These are phyloP conservation scores for Fusarium illudens DNA, from an alignment of 2,329 filamentous ascomycete species.

Conservation along the genomic window DNA sequence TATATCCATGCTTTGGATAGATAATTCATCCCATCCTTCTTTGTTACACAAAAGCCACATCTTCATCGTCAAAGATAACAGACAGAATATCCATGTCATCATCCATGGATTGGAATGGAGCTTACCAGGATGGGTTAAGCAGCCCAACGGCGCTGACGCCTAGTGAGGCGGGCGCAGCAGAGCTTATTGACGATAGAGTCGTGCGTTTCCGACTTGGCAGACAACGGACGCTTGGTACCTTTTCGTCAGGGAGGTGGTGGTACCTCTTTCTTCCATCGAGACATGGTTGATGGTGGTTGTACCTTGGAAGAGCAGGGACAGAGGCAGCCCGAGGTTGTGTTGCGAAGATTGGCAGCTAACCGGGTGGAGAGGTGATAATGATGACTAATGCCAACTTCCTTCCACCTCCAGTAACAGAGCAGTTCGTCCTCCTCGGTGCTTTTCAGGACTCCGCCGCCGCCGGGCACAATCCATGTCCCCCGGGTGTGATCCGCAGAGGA, in stretches of 20 bases:
- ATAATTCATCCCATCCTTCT: neutral
- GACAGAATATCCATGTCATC: neutral
- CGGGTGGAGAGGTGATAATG: neutral
- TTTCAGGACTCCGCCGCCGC: conserved; percentile 18
- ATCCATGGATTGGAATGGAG: conserved; percentile 13
- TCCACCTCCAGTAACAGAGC: neutral
- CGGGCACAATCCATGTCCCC: neutral
- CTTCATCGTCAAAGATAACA: neutral
- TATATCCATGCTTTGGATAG: neutral
- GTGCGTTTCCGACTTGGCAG: conserved; percentile 37
- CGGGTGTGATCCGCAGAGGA: too few relatives aligned
- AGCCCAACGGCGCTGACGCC: conserved; percentile 1
- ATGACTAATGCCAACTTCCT: neutral
- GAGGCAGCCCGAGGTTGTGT: neutral
- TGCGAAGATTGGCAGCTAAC: neutral
- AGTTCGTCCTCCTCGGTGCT: neutral
- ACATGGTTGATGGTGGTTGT: neutral
- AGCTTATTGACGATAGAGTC: conserved; percentile 42
- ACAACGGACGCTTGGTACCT: neutral
- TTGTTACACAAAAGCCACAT: neutral
- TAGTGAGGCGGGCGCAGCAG: conserved; percentile 37
- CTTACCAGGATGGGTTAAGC: conserved; percentile 4
- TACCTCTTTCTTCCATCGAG: neutral
- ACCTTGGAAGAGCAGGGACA: neutral
- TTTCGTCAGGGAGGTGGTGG: neutral